phyloP scores from a whole-genome alignment of 257 asterid genomes.

The Gentiana dahurica region DNA sequence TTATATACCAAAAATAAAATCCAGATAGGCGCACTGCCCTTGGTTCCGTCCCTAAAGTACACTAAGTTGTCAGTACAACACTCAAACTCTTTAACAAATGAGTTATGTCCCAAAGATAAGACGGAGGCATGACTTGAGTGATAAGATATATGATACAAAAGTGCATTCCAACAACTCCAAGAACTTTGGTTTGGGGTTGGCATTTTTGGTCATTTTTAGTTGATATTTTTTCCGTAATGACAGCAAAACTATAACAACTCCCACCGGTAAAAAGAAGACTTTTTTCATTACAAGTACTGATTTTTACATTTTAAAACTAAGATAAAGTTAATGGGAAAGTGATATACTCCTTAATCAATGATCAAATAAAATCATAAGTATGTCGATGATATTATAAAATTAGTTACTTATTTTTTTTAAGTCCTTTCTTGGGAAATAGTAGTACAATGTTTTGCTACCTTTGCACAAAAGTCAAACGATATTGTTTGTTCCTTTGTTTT shows the following conservation, averaged over 20 bases:
- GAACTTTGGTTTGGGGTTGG: slow-evolving; percentile 32
- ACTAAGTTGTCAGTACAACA: too few species aligned
- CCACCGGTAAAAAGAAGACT: slow-evolving; percentile 50
- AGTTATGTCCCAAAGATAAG: too few species aligned
- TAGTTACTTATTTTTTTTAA: not conserved
- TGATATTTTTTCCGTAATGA: slow-evolving; percentile 31
- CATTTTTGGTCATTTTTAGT: slow-evolving; percentile 18
- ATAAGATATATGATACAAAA: slow-evolving; percentile 17
- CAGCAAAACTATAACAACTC: slow-evolving; percentile 50
- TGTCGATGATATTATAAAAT: slow-evolving; percentile 3
- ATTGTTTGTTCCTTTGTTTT: too few species aligned
- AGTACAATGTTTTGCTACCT: not conserved
- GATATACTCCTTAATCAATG: slow-evolving; percentile 9
- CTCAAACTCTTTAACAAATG: too few species aligned
- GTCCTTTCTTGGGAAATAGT: not conserved
- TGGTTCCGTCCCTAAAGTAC: too few species aligned
- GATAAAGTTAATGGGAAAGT: slow-evolving; percentile 4
- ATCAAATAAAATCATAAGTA: not conserved
- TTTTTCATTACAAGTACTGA: slow-evolving; percentile 13
- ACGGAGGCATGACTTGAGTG: slow-evolving; percentile 6
- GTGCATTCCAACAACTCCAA: slow-evolving; percentile 52
- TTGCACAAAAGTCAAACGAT: not conserved
- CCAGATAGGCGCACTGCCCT: too few species aligned
- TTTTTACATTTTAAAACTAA: slow-evolving; percentile 8
- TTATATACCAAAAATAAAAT: too few species aligned